Evolutionary conservation across 257 asterid genomes (phyloP), one percentile per base, ranked within the genome.

Genomic region (Solanum clarkiae): DNA sequence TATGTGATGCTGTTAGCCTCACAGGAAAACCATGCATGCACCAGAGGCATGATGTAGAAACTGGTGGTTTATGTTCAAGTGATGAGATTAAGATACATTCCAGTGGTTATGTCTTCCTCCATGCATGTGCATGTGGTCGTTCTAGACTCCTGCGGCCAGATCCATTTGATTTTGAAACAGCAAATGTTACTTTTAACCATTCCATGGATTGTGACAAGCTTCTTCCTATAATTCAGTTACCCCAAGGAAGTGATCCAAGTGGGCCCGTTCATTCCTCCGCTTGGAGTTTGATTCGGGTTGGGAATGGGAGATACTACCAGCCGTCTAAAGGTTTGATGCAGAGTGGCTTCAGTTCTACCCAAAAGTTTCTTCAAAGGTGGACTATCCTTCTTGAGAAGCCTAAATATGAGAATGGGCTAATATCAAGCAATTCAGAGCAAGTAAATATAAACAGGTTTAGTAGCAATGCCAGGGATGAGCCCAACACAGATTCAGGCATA

Each of bases 51-150:
- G 92, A 91, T 63, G 86, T 47, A 65, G 86, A 81, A 80, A 51
- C 77, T 83, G 86, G 84, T 60, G 85, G 70, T 81, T 44, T 81
- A 10, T 88, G 82, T 85, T 81, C 91, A 32, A 84, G 65, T 9
- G 92, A 87, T 65, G 90, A 87, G 80, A 84, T 86, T 59, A 90
- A 88, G 86, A 89, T 90, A 68, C 99, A 97, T 93, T 94, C 97
- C 57, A 95, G 99, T 88, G 98, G 98, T 86, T 93, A 86, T 83
- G 94, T 92, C 36, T 97, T 95, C 91, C 98, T 97, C 88, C 98
- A 97, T 89, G 98, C 98, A n/a, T 97, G 99, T 92, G 97, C 95
- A 22, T 97, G 99, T 90, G 98, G 99, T 49, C 99, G 99, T 80
- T 92, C 98, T n/a, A 93, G 98, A 87, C 93, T 87, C 85, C 88